Evolutionary conservation across 805 yeast genomes (phyloP).

Genomic region (Starmera amethionina): DNA sequence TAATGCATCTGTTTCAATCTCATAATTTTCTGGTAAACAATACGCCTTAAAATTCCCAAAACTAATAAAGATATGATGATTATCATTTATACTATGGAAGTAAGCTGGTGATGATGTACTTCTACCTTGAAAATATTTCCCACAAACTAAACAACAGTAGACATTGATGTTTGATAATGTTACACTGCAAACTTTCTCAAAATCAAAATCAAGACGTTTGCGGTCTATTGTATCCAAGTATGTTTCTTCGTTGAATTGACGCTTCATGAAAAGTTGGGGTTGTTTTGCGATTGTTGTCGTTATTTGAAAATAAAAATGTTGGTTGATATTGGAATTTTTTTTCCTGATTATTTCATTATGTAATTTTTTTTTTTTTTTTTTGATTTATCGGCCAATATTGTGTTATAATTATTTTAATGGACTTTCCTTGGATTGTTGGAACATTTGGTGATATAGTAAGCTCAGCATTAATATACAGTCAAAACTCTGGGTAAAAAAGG

Average conservation of each 20-base stretch:
- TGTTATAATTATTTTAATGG: too few relatives aligned
- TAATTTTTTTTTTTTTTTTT: too few relatives aligned
- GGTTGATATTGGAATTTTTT: too few relatives aligned
- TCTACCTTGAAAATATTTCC: conserved; percentile 64
- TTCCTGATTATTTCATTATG: too few relatives aligned
- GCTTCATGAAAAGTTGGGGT: background rate
- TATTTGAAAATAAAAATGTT: too few relatives aligned
- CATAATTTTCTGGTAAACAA: conserved; percentile 54
- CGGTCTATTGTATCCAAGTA: conserved; percentile 22
- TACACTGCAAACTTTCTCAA: conserved; percentile 55
- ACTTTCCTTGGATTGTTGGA: too few relatives aligned
- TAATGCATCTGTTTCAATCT: conserved; percentile 29
- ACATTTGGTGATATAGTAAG: too few relatives aligned
- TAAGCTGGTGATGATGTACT: conserved; percentile 56
- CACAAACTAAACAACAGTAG: conserved; percentile 67
- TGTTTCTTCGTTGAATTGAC: background rate
- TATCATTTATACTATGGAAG: conserved; percentile 50
- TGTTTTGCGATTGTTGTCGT: too few relatives aligned
- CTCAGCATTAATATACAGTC: too few relatives aligned
- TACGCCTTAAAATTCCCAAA: conserved; percentile 39
- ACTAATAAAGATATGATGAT: conserved; percentile 57
- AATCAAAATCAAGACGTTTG: conserved; percentile 50
- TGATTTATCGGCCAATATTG: too few relatives aligned
- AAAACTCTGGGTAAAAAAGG: too few relatives aligned
- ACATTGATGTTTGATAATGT: conserved; percentile 52